Percentiles rank a stretch among this genome's conserved stretches.
phyloP scores from a whole-genome alignment of 768 basidiomycete genomes.

The Collybia nuda region DNA sequence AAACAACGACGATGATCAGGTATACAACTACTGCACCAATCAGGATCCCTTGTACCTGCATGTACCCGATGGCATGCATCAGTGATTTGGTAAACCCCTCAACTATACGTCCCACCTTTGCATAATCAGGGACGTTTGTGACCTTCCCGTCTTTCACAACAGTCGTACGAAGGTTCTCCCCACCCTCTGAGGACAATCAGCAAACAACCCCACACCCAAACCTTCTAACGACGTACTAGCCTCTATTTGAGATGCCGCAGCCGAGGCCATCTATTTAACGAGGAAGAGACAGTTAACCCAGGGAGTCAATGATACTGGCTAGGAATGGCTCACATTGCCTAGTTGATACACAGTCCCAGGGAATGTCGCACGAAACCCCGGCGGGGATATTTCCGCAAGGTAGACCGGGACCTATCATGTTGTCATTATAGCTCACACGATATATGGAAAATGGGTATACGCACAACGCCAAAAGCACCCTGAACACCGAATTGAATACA shows the following conservation, averaged over 20 bases:
- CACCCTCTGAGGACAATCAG: slow-evolving; percentile 48
- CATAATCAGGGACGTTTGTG: slow-evolving; percentile 60
- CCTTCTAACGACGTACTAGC: slow-evolving; percentile 42
- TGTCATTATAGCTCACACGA: slow-evolving; percentile 32
- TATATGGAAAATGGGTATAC: slow-evolving; percentile 25
- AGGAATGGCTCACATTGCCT: slow-evolving; percentile 52
- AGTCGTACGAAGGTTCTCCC: slow-evolving; percentile 51
- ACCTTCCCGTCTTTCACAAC: slow-evolving; percentile 42
- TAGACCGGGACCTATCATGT: slow-evolving; percentile 60
- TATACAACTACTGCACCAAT: slow-evolving; percentile 82
- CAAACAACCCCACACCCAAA: slow-evolving; percentile 15
- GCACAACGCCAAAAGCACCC: slow-evolving; percentile 84
- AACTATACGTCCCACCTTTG: slow-evolving; percentile 31
- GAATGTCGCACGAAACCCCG: slow-evolving; percentile 86
- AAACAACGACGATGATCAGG: slow-evolving; percentile 69
- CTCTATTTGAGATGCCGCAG: slow-evolving; percentile 81
- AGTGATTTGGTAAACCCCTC: slow-evolving; percentile 1
- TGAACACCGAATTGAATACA: slow-evolving; percentile 85
- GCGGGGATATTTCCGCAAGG: slow-evolving; percentile 80
- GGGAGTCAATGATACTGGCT: too few species aligned
- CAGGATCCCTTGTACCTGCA: slow-evolving; percentile 78
- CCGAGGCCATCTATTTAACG: slow-evolving; percentile 51
- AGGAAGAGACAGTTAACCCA: neutral
- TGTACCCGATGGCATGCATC: neutral
- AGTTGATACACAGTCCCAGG: slow-evolving; percentile 83